Conservation (phyloP, 768 basidiomycete species). For the Suillus subluteus region DNA sequence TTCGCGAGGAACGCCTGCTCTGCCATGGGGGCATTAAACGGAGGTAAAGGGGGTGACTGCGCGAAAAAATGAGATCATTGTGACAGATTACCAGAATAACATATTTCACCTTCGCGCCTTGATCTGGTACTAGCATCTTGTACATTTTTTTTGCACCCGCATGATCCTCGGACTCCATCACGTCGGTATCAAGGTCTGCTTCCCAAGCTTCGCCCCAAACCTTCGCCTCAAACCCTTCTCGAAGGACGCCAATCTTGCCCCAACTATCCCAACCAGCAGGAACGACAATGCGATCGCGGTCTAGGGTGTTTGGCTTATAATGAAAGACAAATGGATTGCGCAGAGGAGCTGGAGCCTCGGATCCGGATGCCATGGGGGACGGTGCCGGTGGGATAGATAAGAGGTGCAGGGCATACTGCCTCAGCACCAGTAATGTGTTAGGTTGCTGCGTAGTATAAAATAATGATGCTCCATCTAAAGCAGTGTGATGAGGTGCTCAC, state of each 20-base stretch:
- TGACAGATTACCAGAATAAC: background rate
- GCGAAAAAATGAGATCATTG: conserved; percentile 8
- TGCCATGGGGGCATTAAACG: conserved; percentile 79
- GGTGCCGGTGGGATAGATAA: conserved; percentile 68
- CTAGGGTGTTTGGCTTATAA: conserved; percentile 88
- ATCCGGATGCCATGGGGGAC: conserved; percentile 39
- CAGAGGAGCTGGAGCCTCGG: conserved; percentile 48
- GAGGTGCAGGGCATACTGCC: conserved; percentile 79
- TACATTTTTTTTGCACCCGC: conserved; percentile 69
- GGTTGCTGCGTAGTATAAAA: conserved; percentile 91
- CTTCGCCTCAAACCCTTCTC: conserved; percentile 90
- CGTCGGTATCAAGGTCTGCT: conserved; percentile 59
- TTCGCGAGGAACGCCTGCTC: conserved; percentile 91
- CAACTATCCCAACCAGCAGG: conserved; percentile 98
- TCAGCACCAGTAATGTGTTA: conserved; percentile 69
- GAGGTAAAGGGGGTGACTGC: conserved; percentile 68
- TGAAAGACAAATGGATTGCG: conserved; percentile 87
- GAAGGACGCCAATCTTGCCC: conserved; percentile 90
- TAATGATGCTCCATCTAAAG: conserved; percentile 83
- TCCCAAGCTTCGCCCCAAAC: conserved; percentile 83
- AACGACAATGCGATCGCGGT: conserved; percentile 89
- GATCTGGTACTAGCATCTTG: conserved; percentile 72
- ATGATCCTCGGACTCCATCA: conserved; percentile 42
- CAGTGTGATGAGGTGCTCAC: conserved; percentile 3
- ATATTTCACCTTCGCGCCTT: conserved; percentile 65